Evolutionary conservation across 1,284 basidiomycete genomes (phyloP).

Genomic region (Pholiota adiposa): DNA sequence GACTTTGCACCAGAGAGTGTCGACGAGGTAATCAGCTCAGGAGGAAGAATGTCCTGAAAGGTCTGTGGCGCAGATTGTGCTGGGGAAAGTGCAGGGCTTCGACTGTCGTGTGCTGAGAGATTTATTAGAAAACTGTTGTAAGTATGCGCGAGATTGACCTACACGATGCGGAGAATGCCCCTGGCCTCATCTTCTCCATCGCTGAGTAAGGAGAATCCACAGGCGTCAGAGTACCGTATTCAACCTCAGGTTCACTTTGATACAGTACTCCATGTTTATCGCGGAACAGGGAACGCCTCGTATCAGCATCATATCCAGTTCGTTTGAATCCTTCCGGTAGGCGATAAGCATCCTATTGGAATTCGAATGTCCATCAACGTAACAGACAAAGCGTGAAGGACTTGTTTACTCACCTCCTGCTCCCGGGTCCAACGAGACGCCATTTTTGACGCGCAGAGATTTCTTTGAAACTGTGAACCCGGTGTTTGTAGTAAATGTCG

Average conservation of each 20-base stretch:
- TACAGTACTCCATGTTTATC: constrained; percentile 50
- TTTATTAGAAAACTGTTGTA: background rate
- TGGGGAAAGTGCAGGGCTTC: constrained; percentile 5
- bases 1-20: constrained; percentile 26
- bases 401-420: constrained; percentile 36
- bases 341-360: constrained; percentile 47
- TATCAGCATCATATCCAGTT: constrained; percentile 58
- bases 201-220: constrained; percentile 26
- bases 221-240: constrained; percentile 47
- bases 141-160: constrained; percentile 12
- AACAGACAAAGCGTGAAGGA: background rate
- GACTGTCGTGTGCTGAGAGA: background rate
- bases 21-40: constrained; percentile 44
- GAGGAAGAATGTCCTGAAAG: constrained; percentile 52
- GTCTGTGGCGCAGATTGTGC: constrained; percentile 26
- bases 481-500: background rate
- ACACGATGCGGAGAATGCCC: constrained; percentile 27
- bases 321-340: constrained; percentile 57
- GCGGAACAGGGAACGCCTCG: constrained; percentile 50
- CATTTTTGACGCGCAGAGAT: background rate
- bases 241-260: constrained; percentile 44
- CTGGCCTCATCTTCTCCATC: constrained; percentile 22
- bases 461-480: background rate
- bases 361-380: background rate
- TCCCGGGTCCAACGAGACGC: constrained; percentile 15